phyloP scores from a whole-genome alignment of 208 protist species.

The Herpetomonas tarakana region DNA sequence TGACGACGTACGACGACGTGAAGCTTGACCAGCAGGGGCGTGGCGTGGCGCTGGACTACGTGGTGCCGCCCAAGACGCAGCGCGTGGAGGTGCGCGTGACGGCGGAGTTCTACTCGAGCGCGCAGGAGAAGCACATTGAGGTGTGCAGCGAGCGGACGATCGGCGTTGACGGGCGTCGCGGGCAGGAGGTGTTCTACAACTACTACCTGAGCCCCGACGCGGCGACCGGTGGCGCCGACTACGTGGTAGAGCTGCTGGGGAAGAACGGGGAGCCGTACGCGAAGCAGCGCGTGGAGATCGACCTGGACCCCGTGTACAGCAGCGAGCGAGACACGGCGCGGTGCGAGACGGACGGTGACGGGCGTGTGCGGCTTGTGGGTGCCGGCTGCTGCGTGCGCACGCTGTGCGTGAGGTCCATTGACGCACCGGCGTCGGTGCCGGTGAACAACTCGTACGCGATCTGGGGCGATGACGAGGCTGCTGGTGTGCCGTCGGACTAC shows the following conservation, averaged over 20 bases:
- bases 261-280: constrained; percentile 16
- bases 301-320: neutral
- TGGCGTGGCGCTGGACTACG: constrained; percentile 7
- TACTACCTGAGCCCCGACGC: constrained; percentile 2
- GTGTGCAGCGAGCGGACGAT: constrained; percentile 8
- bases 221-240: neutral
- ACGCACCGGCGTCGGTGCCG: constrained; percentile 6
- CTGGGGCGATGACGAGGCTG: constrained; percentile 1
- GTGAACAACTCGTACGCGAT: constrained; percentile 3
- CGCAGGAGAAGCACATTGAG: constrained; percentile 3
- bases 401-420: constrained; percentile 5
- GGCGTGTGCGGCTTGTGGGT: constrained; percentile 3
- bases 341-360: constrained; percentile 7
- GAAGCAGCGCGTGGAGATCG: constrained; percentile 5
- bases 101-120: constrained; percentile 5
- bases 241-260: constrained; percentile 8
- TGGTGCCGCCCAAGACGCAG: constrained; percentile 9
- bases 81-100: constrained; percentile 6
- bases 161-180: constrained; percentile 1
- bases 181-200: constrained; percentile 2
- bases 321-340: neutral
- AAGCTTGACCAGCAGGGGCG: neutral
- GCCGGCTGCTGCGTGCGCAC: neutral
- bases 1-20: constrained; percentile 7
- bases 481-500: neutral